Base-by-base conservation (phyloP, 352 stramenopile species). In the Globisporangium cylindrosporum region DNA sequence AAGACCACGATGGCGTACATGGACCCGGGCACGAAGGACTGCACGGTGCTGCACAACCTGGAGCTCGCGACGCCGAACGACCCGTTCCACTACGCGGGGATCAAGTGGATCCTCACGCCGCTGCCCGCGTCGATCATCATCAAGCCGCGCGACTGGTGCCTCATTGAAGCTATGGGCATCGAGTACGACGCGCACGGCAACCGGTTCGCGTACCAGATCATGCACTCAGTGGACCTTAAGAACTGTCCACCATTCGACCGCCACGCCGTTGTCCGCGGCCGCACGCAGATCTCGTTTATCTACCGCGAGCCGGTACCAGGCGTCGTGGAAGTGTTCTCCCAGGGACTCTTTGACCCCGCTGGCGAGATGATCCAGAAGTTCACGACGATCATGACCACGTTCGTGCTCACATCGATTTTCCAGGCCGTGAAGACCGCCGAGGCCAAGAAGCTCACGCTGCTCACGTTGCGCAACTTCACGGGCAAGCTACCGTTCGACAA, bases 381-480 rank as follows among this genome's bases (percentile, higher is more conserved):
- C 20, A 70, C 71, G 3, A 68, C 71, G 18, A 15, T 73, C 15
- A 68, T 66, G 36, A 75, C 74, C 2, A 71, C 73, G 46, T 70
- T 74, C 46, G 81, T 81, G 27, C 70, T 85, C 62, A 66, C 58
- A 5, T 65, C 58, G 0, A 48, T 82, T 2, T 61, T 61, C 32
- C 56, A 61, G 56, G 29, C 56, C 3, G 62, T 84, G 38, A 74
- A 73, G 36, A 74, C 71, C n/a, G 79, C 81, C 4, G 74, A 86
- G 46, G 80, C 80, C 48, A 88, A 88, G 71, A 86, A 83, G 61
- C 63, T 88, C 14, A 89, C 79, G 51, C 67, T 85, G 27, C 49
- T 89, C 12, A 61, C 78, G 41, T 55, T 62, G 34, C 29, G 60
- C 65, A 71, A 67, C 34, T 66, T 32, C 49, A 66, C 48, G n/a